These are phyloP conservation scores for Salix suchowensis DNA, from an alignment of 345 rosid species.

Conservation along the genomic window DNA sequence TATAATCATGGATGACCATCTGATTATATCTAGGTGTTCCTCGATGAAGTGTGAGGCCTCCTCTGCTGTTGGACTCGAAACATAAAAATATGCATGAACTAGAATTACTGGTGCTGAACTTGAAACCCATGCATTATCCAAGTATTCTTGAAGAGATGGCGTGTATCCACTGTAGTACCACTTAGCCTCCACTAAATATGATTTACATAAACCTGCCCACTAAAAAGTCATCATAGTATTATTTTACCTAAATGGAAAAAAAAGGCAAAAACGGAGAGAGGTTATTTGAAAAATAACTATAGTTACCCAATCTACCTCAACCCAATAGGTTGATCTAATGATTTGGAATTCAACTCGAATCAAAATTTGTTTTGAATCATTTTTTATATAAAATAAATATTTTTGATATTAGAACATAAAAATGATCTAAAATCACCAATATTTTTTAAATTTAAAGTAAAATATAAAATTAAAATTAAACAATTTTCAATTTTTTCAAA, in stretches of 20 bases:
- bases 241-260: background rate
- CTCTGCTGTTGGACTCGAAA: conserved; percentile 14
- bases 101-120: conserved; percentile 20
- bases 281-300: no score
- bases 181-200: conserved; percentile 39
- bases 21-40: conserved; percentile 9
- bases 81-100: conserved; percentile 20
- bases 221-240: background rate
- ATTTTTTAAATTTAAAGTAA: no score
- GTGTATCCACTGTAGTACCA: conserved; percentile 36
- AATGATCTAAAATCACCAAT: no score
- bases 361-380: no score
- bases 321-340: background rate
- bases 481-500: no score
- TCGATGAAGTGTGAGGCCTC: conserved; percentile 10
- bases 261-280: no score
- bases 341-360: rapidly evolving
- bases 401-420: no score
- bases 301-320: background rate
- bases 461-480: no score
- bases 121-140: conserved; percentile 39
- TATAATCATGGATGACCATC: conserved; percentile 28
- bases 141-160: conserved; percentile 38
- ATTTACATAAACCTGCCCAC: conserved; percentile 15
- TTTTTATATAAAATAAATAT: no score